phyloP scores from a whole-genome alignment of 805 yeast genomes.

The Torulaspora franciscae region DNA sequence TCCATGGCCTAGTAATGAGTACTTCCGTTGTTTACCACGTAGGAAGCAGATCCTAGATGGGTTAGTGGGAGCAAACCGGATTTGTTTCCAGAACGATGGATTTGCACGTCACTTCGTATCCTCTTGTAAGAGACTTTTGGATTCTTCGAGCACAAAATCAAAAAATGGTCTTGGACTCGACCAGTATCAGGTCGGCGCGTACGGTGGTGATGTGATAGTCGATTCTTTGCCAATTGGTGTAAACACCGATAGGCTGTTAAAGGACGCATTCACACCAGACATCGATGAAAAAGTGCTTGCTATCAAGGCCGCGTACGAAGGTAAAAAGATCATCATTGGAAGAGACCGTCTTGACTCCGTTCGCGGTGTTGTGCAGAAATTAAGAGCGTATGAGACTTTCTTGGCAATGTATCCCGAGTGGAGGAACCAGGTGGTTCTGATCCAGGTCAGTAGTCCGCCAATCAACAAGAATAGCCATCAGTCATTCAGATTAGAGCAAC shows the following conservation, averaged over 20 bases:
- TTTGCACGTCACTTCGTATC: slow-evolving; percentile 89
- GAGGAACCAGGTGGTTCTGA: slow-evolving; percentile 78
- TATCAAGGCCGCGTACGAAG: slow-evolving; percentile 56
- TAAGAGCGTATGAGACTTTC: slow-evolving; percentile 85
- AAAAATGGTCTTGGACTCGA: slow-evolving; percentile 29
- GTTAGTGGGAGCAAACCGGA: slow-evolving; percentile 79
- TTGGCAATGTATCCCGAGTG: slow-evolving; percentile 89
- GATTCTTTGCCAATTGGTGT: slow-evolving; percentile 86
- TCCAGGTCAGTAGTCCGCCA: slow-evolving; percentile 83
- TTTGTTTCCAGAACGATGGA: slow-evolving; percentile 80
- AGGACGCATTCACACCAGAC: slow-evolving; percentile 44
- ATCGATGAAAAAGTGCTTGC: slow-evolving; percentile 62
- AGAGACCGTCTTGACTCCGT: slow-evolving; percentile 90
- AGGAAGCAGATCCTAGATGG: slow-evolving; percentile 83
- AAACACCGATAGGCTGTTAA: slow-evolving; percentile 63
- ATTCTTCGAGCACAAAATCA: slow-evolving; percentile 55
- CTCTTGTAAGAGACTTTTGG: slow-evolving; percentile 82
- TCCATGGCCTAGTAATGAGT: slow-evolving; percentile 95
- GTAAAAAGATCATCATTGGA: slow-evolving; percentile 79
- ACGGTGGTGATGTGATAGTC: slow-evolving; percentile 72
- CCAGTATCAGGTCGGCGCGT: slow-evolving; percentile 49
- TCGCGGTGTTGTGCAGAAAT: slow-evolving; percentile 88
- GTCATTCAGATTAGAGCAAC: slow-evolving; percentile 63
- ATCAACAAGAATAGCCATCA: slow-evolving; percentile 33
- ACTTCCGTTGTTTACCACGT: slow-evolving; percentile 82